Evolutionary conservation across 1,284 basidiomycete genomes (phyloP).

Genomic region (Leucoagaricus sp.): DNA sequence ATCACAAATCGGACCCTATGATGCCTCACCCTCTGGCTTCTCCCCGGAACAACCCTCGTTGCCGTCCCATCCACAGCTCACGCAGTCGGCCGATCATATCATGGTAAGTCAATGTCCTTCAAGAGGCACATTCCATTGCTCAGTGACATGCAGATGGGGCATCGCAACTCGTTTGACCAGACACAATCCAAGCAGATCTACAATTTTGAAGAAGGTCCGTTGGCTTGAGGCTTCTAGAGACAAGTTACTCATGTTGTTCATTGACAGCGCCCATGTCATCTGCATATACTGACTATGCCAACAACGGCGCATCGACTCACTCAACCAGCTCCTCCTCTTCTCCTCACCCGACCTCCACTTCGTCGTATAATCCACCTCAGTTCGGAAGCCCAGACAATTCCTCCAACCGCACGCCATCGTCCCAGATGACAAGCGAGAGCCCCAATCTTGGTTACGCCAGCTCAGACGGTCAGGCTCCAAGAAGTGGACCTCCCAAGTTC

Average conservation of each 20-base stretch:
- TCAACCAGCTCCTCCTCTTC: conserved; percentile 6
- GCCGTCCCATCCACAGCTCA: not conserved
- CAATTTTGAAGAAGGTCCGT: conserved; percentile 11
- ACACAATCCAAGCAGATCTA: conserved; percentile 10
- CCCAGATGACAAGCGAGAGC: not conserved
- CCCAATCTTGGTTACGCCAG: not conserved
- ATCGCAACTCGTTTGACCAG: conserved; percentile 8
- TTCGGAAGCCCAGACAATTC: conserved; percentile 7
- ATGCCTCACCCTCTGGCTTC: not conserved
- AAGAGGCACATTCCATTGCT: not conserved
- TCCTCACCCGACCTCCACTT: not conserved
- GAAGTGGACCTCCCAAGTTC: conserved; percentile 7
- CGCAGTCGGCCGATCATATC: not conserved
- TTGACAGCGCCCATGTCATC: not conserved
- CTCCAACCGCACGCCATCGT: not conserved
- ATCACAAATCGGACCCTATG: conserved; percentile 2
- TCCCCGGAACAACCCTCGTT: not conserved
- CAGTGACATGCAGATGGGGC: not conserved
- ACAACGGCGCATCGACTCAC: not conserved
- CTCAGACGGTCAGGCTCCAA: conserved; percentile 1
- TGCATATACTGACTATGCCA: not conserved
- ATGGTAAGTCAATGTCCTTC: not conserved
- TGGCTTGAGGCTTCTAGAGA: not conserved
- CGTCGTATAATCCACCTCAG: conserved; percentile 1
- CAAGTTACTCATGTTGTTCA: not conserved